Percentiles rank a stretch among this genome's conserved stretches.
Evolutionary conservation across 129 eudicot species (phyloP).

Genomic region (Helichrysum umbraculigerum): DNA sequence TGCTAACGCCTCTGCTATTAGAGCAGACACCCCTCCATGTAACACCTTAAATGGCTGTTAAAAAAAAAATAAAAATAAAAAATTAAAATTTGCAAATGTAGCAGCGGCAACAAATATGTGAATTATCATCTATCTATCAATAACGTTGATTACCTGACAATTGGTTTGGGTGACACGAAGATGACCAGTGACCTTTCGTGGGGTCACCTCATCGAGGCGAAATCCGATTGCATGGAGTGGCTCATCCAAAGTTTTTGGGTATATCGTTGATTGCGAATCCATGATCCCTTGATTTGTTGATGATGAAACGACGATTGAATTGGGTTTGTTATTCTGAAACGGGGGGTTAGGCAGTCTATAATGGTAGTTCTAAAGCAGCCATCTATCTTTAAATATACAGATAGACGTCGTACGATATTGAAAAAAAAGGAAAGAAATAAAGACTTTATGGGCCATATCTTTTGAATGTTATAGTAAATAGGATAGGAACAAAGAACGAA

Average conservation of each 20-base stretch:
- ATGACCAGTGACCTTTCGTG: conserved; percentile 62
- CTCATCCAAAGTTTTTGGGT: conserved; percentile 50
- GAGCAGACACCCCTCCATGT: conserved; percentile 91
- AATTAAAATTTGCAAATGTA: not conserved
- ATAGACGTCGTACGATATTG: no score
- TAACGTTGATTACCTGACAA: conserved; percentile 48
- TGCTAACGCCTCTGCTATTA: conserved; percentile 77
- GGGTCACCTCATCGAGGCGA: conserved; percentile 51
- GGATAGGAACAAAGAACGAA: no score
- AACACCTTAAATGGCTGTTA: conserved; percentile 81
- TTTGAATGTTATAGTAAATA: no score
- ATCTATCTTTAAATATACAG: no score
- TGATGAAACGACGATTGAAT: not conserved
- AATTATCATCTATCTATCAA: no score
- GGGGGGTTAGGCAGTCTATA: no score
- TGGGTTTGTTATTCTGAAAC: not conserved
- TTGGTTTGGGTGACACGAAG: conserved; percentile 55
- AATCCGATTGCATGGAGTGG: conserved; percentile 71
- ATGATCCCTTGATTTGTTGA: not conserved
- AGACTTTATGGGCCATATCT: no score
- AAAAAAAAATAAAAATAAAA: no score
- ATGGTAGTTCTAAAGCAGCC: no score
- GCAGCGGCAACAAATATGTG: not conserved
- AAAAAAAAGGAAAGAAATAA: no score
- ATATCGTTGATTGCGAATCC: conserved; percentile 26